Evolutionary conservation across 768 basidiomycete species (phyloP).

Genomic region (Rhodotorula diobovata): DNA sequence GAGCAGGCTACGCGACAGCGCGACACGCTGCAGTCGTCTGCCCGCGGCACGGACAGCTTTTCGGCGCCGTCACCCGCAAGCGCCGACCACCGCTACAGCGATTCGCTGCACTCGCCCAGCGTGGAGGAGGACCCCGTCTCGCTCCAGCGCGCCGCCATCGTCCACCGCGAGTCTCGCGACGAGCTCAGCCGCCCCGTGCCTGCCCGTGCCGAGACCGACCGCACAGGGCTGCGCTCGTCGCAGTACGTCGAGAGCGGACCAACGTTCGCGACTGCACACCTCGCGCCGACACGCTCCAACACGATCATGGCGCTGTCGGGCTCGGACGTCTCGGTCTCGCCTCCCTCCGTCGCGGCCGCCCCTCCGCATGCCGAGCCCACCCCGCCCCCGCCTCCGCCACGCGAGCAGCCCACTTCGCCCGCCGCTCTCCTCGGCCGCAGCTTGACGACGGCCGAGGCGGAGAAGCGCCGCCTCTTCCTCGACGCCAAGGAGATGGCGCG

Average conservation of each 20-base stretch:
- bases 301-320: constrained; percentile 20
- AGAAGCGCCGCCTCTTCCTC: constrained; percentile 33
- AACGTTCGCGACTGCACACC: neutral
- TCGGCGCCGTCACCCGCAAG: neutral
- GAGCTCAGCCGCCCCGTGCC: neutral
- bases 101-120: neutral
- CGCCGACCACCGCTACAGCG: neutral
- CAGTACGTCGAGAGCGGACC: neutral
- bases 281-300: constrained; percentile 9
- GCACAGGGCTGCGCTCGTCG: neutral
- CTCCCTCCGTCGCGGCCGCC: neutral
- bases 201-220: neutral
- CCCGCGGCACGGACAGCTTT: neutral
- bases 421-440: constrained; percentile 17
- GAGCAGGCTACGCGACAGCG: constrained; percentile 18
- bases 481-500: constrained; percentile 26
- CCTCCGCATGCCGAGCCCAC: neutral
- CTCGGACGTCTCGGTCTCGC: constrained; percentile 3
- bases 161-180: neutral
- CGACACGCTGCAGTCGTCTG: constrained; percentile 11
- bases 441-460: constrained; percentile 25
- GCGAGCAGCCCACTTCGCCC: neutral
- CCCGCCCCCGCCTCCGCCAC: neutral
- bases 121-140: neutral
- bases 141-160: neutral